Evolutionary conservation across 208 protist species (phyloP).

Genomic region (Phytomonas sp.): DNA sequence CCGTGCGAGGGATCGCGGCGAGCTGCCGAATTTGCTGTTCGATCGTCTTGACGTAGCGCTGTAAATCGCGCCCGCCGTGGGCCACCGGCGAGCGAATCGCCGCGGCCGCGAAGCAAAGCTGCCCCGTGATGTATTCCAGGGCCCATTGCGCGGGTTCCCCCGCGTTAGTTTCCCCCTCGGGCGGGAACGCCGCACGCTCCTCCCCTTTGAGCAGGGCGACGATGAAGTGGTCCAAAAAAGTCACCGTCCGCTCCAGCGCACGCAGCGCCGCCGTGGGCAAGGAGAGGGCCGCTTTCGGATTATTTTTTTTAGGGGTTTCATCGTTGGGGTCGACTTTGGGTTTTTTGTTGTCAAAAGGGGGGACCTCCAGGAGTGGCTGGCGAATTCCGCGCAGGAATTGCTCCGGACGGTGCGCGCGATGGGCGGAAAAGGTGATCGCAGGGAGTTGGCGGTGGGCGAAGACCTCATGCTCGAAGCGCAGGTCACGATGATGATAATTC

Average conservation of each 20-base stretch:
- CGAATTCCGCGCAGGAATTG: constrained; percentile 53
- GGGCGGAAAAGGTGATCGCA: constrained; percentile 65
- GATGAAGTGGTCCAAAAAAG: constrained; percentile 61
- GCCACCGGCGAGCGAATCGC: constrained; percentile 42
- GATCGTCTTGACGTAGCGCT: constrained; percentile 31
- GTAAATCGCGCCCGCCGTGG: constrained; percentile 19
- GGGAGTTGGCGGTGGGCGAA: constrained; percentile 60
- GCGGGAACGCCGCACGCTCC: not conserved
- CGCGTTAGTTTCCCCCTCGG: not conserved
- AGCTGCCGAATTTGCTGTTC: constrained; percentile 41
- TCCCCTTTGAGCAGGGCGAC: constrained; percentile 20
- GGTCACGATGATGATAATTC: constrained; percentile 77
- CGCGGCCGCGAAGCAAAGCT: constrained; percentile 32
- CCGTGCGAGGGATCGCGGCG: constrained; percentile 14
- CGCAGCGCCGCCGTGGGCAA: constrained; percentile 15
- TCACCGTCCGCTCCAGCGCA: constrained; percentile 25
- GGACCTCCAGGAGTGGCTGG: constrained; percentile 9
- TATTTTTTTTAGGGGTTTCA: too few species aligned
- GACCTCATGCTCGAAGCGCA: constrained; percentile 82
- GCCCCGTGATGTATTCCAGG: constrained; percentile 42
- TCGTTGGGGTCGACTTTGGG: too few species aligned
- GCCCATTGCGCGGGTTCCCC: constrained; percentile 27
- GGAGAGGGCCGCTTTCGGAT: not conserved
- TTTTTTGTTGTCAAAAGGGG: not conserved
- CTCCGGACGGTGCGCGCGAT: constrained; percentile 37